Conservation (phyloP, 768 basidiomycete species). For the Pleurotus platypus region DNA sequence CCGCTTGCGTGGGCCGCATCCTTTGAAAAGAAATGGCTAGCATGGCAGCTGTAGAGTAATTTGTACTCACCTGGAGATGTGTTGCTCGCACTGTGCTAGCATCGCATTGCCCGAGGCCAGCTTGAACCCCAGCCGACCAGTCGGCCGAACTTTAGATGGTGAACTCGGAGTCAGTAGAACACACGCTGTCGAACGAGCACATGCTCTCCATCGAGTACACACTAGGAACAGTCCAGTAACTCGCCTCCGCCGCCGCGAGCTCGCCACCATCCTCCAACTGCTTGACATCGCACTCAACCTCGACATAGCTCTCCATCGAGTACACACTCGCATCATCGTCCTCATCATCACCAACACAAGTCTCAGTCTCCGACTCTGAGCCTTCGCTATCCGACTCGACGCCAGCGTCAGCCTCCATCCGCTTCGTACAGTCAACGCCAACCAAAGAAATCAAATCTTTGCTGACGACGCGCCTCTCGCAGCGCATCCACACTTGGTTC, state of each 20-base stretch:
- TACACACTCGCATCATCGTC: not conserved
- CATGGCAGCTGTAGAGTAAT: no score
- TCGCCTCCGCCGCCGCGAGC: not conserved
- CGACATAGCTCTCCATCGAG: not conserved
- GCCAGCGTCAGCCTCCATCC: conserved; percentile 5
- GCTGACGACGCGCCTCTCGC: conserved; percentile 1
- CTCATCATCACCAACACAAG: not conserved
- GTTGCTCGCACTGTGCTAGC: no score
- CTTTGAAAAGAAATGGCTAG: no score
- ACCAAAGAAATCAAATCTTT: conserved; percentile 3
- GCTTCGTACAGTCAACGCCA: not conserved
- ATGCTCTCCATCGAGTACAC: conserved; percentile 5
- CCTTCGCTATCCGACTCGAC: not conserved
- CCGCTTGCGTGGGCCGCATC: no score
- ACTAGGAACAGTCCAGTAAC: not conserved
- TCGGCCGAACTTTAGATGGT: not conserved
- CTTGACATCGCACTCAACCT: not conserved
- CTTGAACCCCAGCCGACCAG: not conserved
- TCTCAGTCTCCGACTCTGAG: not conserved
- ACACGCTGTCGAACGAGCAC: conserved; percentile 1
- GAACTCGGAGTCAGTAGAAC: conserved; percentile 5
- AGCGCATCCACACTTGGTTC: not conserved
- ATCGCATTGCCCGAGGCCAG: not conserved
- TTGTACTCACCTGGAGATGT: no score
- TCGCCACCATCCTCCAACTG: not conserved